phyloP scores from a whole-genome alignment of 257 asterid genomes.

The Thymus quinquecostatus region DNA sequence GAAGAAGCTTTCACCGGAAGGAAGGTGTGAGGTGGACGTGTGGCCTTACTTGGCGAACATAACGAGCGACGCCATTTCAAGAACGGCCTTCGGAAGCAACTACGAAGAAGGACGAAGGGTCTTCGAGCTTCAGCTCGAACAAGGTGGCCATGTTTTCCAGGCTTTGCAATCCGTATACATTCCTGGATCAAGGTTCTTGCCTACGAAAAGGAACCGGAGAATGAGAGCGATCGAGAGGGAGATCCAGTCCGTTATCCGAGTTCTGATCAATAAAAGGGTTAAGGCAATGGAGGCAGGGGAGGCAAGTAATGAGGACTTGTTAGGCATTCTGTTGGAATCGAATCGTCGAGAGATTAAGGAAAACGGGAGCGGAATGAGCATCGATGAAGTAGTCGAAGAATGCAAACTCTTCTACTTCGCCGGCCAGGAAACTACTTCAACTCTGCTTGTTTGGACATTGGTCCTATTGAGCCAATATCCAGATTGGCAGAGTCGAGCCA shows the following conservation, averaged over 20 bases:
- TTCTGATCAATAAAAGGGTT: constrained; percentile 33
- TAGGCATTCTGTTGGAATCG: not conserved
- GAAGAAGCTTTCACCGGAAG: constrained; percentile 28
- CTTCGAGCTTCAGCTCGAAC: constrained; percentile 53
- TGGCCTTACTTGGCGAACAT: constrained; percentile 49
- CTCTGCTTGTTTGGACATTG: not conserved
- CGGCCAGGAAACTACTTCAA: not conserved
- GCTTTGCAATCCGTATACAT: not conserved
- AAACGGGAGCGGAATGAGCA: not conserved
- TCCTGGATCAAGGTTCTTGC: constrained; percentile 32
- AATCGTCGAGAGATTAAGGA: not conserved
- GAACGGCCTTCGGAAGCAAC: constrained; percentile 63
- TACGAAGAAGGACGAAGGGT: constrained; percentile 51
- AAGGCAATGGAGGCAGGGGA: constrained; percentile 36
- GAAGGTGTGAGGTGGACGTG: constrained; percentile 49
- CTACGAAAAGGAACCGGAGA: constrained; percentile 42
- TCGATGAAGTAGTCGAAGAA: not conserved
- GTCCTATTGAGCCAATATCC: not conserved
- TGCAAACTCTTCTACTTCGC: constrained; percentile 1
- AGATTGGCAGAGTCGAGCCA: not conserved
- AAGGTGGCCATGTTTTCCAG: not conserved
- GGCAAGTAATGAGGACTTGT: not conserved
- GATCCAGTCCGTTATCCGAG: constrained; percentile 24
- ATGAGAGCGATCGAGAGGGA: constrained; percentile 38
- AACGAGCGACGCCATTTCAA: constrained; percentile 49